phyloP scores from a whole-genome alignment of 768 basidiomycete species.

The Rhizopogon rudus region DNA sequence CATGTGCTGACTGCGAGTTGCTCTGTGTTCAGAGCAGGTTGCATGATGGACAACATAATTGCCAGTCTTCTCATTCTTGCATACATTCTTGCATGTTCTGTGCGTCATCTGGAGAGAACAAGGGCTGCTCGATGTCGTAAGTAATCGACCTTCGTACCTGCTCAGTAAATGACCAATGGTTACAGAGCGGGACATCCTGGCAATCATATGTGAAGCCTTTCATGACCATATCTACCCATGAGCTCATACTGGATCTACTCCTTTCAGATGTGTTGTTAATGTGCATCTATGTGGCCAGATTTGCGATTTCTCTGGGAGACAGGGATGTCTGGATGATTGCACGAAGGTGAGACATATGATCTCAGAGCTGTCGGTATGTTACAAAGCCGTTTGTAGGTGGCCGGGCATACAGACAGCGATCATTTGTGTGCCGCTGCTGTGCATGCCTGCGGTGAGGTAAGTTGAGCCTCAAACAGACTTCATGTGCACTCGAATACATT shows the following conservation, averaged over 20 bases:
- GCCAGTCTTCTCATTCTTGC: slow-evolving; percentile 47
- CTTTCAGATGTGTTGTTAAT: slow-evolving; percentile 43
- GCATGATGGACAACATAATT: slow-evolving; percentile 46
- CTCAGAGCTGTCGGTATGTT: not conserved
- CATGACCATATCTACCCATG: not conserved
- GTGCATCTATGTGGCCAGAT: slow-evolving; percentile 50
- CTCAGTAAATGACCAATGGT: not conserved
- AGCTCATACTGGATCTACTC: not conserved
- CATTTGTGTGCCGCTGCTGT: slow-evolving; percentile 50
- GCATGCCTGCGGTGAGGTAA: slow-evolving; percentile 54
- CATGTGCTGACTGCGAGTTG: slow-evolving; percentile 45
- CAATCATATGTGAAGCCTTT: slow-evolving; percentile 42
- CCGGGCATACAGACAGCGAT: slow-evolving; percentile 41
- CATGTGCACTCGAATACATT: not conserved
- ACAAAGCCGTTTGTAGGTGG: slow-evolving; percentile 28
- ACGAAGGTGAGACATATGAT: slow-evolving; percentile 35
- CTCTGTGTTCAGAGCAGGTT: slow-evolving; percentile 40
- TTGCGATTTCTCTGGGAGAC: slow-evolving; percentile 40
- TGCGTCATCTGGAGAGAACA: slow-evolving; percentile 26
- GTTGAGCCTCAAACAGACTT: not conserved
- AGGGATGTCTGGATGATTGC: slow-evolving; percentile 49
- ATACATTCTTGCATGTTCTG: slow-evolving; percentile 37
- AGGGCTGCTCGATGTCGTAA: slow-evolving; percentile 43
- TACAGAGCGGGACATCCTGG: slow-evolving; percentile 57
- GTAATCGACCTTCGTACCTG: slow-evolving; percentile 12